Base-by-base conservation (phyloP, 78 protist genomes). In the Thecamonas trahens region DNA sequence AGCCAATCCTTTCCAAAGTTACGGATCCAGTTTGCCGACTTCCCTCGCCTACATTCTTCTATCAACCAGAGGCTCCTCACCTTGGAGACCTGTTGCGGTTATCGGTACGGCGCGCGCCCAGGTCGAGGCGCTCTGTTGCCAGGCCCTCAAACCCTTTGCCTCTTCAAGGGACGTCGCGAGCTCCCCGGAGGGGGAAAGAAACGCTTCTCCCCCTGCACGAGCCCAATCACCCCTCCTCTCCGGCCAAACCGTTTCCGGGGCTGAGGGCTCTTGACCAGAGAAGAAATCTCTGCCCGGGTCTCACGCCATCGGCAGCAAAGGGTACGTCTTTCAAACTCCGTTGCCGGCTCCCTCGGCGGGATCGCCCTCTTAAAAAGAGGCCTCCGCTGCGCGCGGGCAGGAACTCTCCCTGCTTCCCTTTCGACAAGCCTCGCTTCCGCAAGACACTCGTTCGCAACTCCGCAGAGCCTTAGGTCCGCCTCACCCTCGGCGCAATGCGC, bases 1-100 rank as follows among this genome's bases (percentile, higher is more conserved):
- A 88, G 93, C 93, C 93, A 88, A 78, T 75, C 93, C 89, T 88
- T 88, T 61, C 86, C 94, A 87, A 89, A 73, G 86, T 80, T 88
- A 82, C 93, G 80, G 93, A 82, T 70, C 93, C 72, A 85, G 67
- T 80, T 88, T 88, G 93, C 93, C 93, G 93, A 88, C 89, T 88
- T 88, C 93, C 93, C 93, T 88, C 84, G 80, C 77, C 86, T 88
- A 80, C 93, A 78, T 88, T 88, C 61, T 61, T 80, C 85, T 82
- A 83, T 80, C 63, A 70, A 69, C 87, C 73, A 87, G 92, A 88
- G 93, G 93, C 93, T 88, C 52, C 67, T 88, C 76, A 88, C 93
- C 93, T 88, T 79, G 89, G 93, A 80, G 83, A 88, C 93, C 93
- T 88, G 93, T 50, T 83, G 90, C 86, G 93, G 91, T 83, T 75